These are phyloP conservation scores for Tylopilus subfusipes DNA, from an alignment of 768 basidiomycete species.

Conservation along the genomic window DNA sequence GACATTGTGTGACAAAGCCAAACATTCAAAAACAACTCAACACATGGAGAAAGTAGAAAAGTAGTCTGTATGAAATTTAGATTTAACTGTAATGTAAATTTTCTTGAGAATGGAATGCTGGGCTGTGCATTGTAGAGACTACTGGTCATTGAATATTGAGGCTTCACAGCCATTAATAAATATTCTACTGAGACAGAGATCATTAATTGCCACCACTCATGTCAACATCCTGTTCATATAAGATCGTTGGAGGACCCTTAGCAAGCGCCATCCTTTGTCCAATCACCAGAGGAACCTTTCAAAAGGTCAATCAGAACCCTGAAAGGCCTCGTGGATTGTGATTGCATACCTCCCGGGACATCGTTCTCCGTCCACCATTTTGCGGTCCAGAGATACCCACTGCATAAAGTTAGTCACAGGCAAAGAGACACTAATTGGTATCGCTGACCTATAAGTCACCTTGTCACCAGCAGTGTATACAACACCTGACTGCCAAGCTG, in stretches of 20 bases:
- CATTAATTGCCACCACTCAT: background rate
- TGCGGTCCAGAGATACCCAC: conserved; percentile 43
- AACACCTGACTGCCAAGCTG: conserved; percentile 44
- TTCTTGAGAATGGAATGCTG: too few species aligned
- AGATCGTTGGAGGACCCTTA: conserved; percentile 1
- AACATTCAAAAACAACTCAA: too few species aligned
- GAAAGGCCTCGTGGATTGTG: background rate
- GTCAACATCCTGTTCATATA: background rate
- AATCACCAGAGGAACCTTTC: conserved; percentile 47
- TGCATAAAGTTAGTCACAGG: conserved; percentile 3
- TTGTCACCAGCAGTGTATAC: conserved; percentile 51
- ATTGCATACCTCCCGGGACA: conserved; percentile 39
- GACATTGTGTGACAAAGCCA: too few species aligned
- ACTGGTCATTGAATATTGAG: too few species aligned
- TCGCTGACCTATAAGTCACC: conserved; percentile 48
- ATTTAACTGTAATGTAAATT: too few species aligned
- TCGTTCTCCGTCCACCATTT: conserved; percentile 63
- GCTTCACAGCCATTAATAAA: too few species aligned
- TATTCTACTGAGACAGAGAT: background rate
- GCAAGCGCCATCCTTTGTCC: conserved; percentile 58
- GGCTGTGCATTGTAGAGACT: too few species aligned
- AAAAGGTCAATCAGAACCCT: background rate
- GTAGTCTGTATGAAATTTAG: too few species aligned
- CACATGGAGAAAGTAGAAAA: too few species aligned
- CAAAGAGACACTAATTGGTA: background rate